Percentiles rank a stretch among this genome's conserved stretches.
Evolutionary conservation across 306 rosid genomes (phyloP).

Genomic region (Fragaria iinumae): DNA sequence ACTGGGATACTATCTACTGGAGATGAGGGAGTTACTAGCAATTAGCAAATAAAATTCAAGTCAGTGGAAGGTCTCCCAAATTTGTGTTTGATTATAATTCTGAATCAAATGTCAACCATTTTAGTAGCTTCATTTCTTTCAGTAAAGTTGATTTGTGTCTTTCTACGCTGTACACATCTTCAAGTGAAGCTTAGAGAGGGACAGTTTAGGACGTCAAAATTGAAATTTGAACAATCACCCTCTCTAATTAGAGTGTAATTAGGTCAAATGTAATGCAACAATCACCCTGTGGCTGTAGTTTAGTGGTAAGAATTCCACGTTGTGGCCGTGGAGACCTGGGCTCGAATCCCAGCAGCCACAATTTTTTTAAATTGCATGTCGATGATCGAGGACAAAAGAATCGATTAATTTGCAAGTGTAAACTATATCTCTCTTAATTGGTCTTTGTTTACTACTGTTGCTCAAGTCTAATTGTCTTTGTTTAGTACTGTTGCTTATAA

Average conservation of each 20-base stretch:
- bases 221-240: too few relatives aligned
- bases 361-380: too few relatives aligned
- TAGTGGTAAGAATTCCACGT: constrained; percentile 14
- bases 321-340: constrained; percentile 11
- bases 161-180: background rate
- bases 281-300: background rate
- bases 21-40: background rate
- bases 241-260: too few relatives aligned
- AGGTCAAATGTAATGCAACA: rapidly evolving
- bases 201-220: background rate
- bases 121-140: background rate
- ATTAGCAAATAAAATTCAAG: background rate
- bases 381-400: too few relatives aligned
- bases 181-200: background rate
- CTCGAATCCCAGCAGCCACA: constrained; percentile 13
- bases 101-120: background rate
- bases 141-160: background rate
- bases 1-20: background rate
- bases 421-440: too few relatives aligned
- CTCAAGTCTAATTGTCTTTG: too few relatives aligned
- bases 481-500: too few relatives aligned
- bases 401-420: too few relatives aligned
- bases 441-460: too few relatives aligned
- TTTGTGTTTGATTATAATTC: background rate
- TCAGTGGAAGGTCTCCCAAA: background rate